These are phyloP conservation scores for Pouteria glomerata DNA, from an alignment of 148 eudicot genomes.

Conservation along the genomic window DNA sequence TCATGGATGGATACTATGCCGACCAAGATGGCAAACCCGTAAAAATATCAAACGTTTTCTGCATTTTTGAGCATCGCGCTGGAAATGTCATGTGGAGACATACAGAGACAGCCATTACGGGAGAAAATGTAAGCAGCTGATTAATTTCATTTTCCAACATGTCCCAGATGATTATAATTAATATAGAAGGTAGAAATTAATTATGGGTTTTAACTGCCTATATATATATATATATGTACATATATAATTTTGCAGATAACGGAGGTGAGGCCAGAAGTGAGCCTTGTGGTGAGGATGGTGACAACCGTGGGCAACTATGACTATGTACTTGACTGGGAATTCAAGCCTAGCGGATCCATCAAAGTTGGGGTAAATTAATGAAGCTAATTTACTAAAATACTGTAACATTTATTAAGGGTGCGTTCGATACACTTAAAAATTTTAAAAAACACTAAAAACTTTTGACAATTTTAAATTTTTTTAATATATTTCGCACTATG, in stretches of 20 bases:
- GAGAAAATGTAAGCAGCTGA: conserved; percentile 17
- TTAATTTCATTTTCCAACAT: background rate
- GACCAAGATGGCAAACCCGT: conserved; percentile 27
- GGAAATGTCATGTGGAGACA: conserved; percentile 50
- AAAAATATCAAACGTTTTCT: conserved; percentile 23
- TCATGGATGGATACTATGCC: conserved; percentile 29
- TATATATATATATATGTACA: no score
- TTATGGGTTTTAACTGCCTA: no score
- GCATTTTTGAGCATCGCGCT: conserved; percentile 31
- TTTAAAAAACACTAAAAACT: no score
- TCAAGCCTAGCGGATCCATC: conserved; percentile 73
- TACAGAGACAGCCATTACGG: conserved; percentile 27
- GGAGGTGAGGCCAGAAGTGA: background rate
- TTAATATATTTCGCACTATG: no score
- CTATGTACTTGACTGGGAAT: conserved; percentile 90
- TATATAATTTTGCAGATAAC: background rate
- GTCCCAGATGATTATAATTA: no score
- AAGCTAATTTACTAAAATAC: no score
- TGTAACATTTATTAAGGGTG: no score
- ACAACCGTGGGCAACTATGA: conserved; percentile 71
- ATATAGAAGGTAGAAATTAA: no score
- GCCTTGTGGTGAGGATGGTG: conserved; percentile 7
- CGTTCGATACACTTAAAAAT: no score
- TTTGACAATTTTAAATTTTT: no score
- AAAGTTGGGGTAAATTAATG: conserved; percentile 51